Evolutionary conservation across 192 early-diverging fungal genomes (phyloP).

Genomic region (Entomortierella parvispora): DNA sequence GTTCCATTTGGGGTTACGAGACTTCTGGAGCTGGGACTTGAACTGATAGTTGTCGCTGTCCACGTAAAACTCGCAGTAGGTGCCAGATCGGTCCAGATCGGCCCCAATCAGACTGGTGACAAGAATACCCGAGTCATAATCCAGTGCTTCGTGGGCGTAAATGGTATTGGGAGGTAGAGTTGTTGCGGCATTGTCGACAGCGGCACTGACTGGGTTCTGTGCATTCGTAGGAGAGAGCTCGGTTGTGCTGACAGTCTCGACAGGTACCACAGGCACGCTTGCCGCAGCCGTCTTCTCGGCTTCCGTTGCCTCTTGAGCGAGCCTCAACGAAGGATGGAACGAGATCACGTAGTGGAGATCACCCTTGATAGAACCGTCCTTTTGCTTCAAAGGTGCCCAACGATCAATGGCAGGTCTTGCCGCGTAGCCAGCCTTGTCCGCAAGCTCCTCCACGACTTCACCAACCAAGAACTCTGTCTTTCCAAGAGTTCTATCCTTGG

Average conservation of each 20-base stretch:
- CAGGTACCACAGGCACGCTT: constrained; percentile 1
- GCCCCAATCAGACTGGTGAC: constrained; percentile 34
- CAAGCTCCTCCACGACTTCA: constrained; percentile 66
- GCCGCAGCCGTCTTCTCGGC: constrained; percentile 36
- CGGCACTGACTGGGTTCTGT: constrained; percentile 10
- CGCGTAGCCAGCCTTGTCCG: constrained; percentile 40
- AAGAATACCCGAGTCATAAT: constrained; percentile 45
- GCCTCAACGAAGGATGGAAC: constrained; percentile 60
- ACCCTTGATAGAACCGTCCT: constrained; percentile 68
- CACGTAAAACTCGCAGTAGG: constrained; percentile 50
- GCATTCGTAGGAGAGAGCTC: constrained; percentile 12
- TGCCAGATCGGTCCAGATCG: constrained; percentile 33
- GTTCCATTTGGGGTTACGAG: constrained; percentile 48
- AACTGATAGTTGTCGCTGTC: constrained; percentile 44
- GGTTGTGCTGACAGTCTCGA: constrained; percentile 23
- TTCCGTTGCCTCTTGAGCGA: constrained; percentile 39
- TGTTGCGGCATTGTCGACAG: constrained; percentile 14
- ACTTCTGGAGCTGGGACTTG: constrained; percentile 46
- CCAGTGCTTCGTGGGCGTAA: constrained; percentile 30
- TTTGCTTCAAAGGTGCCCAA: constrained; percentile 66
- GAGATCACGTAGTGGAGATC: constrained; percentile 66
- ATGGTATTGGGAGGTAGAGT: constrained; percentile 23
- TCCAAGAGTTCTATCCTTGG: constrained; percentile 89
- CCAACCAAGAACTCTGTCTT: constrained; percentile 68
- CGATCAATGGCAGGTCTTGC: constrained; percentile 26